Conservation (phyloP, 2,329 filamentous ascomycete species). For the Fusarium praegraminearum region DNA sequence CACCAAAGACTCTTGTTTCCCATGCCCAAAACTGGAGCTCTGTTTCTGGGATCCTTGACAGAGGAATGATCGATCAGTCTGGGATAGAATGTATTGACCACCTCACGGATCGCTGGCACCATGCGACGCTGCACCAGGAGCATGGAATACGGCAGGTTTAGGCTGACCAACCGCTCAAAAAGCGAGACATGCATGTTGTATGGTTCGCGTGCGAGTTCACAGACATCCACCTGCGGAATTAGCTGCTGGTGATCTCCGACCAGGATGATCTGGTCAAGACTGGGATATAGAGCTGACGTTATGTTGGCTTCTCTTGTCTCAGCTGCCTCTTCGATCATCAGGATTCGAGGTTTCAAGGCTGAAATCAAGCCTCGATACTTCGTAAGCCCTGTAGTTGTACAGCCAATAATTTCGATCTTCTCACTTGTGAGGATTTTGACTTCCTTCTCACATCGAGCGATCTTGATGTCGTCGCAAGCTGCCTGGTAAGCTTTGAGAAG, state of each 20-base stretch:
- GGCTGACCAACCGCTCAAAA: constrained; percentile 81
- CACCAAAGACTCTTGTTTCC: constrained; percentile 55
- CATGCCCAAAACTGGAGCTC: constrained; percentile 62
- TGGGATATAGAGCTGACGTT: constrained; percentile 63
- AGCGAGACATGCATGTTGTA: constrained; percentile 79
- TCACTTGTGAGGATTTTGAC: constrained; percentile 55
- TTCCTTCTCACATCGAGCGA: constrained; percentile 70
- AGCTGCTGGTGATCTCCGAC: constrained; percentile 87
- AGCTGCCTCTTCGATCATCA: constrained; percentile 84
- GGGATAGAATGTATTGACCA: constrained; percentile 63
- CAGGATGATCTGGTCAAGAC: constrained; percentile 65
- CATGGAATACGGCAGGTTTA: constrained; percentile 71
- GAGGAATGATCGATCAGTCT: constrained; percentile 58
- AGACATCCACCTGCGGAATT: constrained; percentile 74
- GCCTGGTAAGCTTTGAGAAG: constrained; percentile 63
- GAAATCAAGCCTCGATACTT: constrained; percentile 81
- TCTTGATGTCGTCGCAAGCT: constrained; percentile 64
- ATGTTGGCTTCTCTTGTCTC: constrained; percentile 77
- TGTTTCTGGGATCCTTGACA: constrained; percentile 51
- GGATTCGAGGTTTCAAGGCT: constrained; percentile 72
- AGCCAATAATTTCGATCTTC: constrained; percentile 66
- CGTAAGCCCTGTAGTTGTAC: constrained; percentile 82
- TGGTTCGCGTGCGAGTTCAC: constrained; percentile 68
- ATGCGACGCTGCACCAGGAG: constrained; percentile 75
- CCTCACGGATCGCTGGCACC: constrained; percentile 58